Conservation (phyloP, 169 alveolate genomes). For the Plasmodium blacklocki region DNA sequence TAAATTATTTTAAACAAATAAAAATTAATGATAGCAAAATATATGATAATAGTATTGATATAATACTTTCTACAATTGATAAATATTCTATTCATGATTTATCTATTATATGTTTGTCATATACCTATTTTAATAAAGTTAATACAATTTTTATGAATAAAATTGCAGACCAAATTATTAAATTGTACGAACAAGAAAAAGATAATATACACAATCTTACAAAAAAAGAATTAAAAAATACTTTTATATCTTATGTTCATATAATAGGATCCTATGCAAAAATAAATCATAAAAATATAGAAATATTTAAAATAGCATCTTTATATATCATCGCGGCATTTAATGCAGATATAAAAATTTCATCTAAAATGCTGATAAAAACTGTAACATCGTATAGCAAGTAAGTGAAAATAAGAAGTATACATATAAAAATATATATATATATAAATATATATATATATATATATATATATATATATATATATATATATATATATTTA, state of each 20-base stretch:
- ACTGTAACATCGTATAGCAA: slow-evolving; percentile 77
- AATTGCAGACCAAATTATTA: slow-evolving; percentile 33
- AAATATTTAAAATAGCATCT: slow-evolving; percentile 83
- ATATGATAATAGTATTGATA: slow-evolving; percentile 75
- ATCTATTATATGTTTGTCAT: slow-evolving; percentile 79
- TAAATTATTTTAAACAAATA: slow-evolving; percentile 83
- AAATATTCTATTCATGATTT: slow-evolving; percentile 80
- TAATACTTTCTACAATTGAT: slow-evolving; percentile 76
- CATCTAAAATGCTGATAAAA: slow-evolving; percentile 79
- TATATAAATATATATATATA: not conserved
- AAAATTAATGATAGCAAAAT: slow-evolving; percentile 80
- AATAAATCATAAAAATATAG: slow-evolving; percentile 78
- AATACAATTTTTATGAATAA: slow-evolving; percentile 33
- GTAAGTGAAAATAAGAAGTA: slow-evolving; percentile 74
- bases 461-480: not conserved
- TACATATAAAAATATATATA: not conserved
- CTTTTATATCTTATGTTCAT: slow-evolving; percentile 83
- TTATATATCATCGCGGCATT: slow-evolving; percentile 73
- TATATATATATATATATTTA: not conserved
- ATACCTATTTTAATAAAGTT: slow-evolving; percentile 62
- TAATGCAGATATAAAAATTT: slow-evolving; percentile 63
- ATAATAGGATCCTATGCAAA: slow-evolving; percentile 82
- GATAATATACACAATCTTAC: slow-evolving; percentile 32
- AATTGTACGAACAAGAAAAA: slow-evolving; percentile 35
- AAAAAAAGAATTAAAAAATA: slow-evolving; percentile 23